Conservation (phyloP, 805 yeast species). For the Kodamaea nitidulidarum region DNA sequence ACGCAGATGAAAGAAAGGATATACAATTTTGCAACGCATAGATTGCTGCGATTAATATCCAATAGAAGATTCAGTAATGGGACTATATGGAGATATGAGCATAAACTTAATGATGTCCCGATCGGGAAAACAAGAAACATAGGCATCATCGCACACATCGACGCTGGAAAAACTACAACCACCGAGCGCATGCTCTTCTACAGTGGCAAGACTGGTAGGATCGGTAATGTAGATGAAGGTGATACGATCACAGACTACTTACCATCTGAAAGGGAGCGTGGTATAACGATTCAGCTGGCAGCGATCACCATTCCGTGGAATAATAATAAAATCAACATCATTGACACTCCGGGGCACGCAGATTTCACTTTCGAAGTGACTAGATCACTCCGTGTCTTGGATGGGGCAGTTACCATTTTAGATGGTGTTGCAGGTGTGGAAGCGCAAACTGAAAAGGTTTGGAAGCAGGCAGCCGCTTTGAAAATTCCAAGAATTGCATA, state of each 20-base stretch:
- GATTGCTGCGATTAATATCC: not conserved
- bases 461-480: constrained; percentile 75
- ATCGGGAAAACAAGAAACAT: constrained; percentile 63
- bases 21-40: no score
- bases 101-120: constrained; percentile 25
- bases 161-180: constrained; percentile 98
- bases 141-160: constrained; percentile 98
- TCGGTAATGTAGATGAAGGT: constrained; percentile 95
- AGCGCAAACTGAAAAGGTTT: constrained; percentile 95
- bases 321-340: constrained; percentile 69
- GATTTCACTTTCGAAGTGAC: constrained; percentile 95
- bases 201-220: constrained; percentile 70
- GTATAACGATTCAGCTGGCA: constrained; percentile 95
- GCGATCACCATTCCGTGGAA: constrained; percentile 92
- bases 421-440: constrained; percentile 98
- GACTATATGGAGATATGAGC: not conserved
- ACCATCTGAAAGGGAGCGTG: constrained; percentile 86
- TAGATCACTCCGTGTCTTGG: constrained; percentile 82
- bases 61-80: not conserved
- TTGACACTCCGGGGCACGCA: constrained; percentile 98
- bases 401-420: constrained; percentile 88
- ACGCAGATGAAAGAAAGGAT: no score
- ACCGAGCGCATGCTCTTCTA: constrained; percentile 94
- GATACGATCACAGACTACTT: constrained; percentile 93
- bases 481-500: constrained; percentile 73